Base-by-base conservation (phyloP, 2,329 filamentous ascomycete species). In the Xylariaceae sp. region DNA sequence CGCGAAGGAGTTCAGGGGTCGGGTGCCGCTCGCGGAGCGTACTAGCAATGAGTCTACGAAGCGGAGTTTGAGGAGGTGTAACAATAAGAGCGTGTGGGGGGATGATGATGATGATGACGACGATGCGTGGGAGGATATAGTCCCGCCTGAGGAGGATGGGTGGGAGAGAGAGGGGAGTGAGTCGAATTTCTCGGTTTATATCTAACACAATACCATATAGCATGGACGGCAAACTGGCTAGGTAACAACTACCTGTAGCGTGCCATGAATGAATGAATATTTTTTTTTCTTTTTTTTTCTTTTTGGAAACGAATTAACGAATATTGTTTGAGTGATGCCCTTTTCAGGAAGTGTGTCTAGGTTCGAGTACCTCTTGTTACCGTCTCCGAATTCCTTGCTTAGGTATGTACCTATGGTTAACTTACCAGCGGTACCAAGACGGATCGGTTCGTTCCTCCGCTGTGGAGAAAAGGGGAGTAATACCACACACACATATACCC, bases 151-250 rank as follows among this genome's bases (percentile, higher is more conserved):
- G 43, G 51, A 63, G 8, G 62, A 61, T 19, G 63, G 62, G 3
- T 67, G 63, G 64, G 64, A 64, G 6, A 57, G 58, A 4, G 58
- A 51, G 3, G 56, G 51, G 47, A 66, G 64, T 44, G 60, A 66
- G 27, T 62, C 61, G 42, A 68, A 66, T 47, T 67, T 66, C 55
- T 58, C 63, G n/a, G 60, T 66, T 50, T 67, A 67, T 61, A 68
- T 68, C 55, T 68, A 53, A 62, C 19, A 19, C 19, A 19, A 19
- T 19, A 19, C 19, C 19, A 19, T 19, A 19, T 1, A 19, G 19
- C 0, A 19, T 19, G 19, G 19, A 19, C 19, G 19, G 19, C 19
- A 19, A 19, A 19, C 19, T 19, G 19, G 19, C 19, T 19, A 19
- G 19, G 19, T 19, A 19, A 19, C 2, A 19, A 19, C 19, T 19